Conservation (phyloP, 2,329 filamentous ascomycete species). For the Rutstroemia sydowiana region DNA sequence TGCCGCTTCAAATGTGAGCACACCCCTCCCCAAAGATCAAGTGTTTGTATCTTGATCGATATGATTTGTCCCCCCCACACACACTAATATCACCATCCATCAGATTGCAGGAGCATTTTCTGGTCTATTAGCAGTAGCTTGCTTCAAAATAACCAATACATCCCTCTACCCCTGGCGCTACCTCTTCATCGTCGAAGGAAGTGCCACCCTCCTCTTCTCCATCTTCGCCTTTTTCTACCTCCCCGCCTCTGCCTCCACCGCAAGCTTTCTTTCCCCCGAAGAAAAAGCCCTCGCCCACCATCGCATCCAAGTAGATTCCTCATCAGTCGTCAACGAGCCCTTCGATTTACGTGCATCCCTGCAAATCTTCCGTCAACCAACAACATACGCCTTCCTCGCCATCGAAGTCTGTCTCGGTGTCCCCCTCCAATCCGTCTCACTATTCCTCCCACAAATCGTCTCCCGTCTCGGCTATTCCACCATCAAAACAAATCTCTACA, state of each 20-base stretch:
- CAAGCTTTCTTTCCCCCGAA: slow-evolving; percentile 26
- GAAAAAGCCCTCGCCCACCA: slow-evolving; percentile 31
- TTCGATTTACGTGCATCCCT: slow-evolving; percentile 45
- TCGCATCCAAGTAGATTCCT: slow-evolving; percentile 48
- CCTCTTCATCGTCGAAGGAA: slow-evolving; percentile 41
- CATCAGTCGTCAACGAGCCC: slow-evolving; percentile 48
- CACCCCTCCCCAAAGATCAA: too few species aligned
- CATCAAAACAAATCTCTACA: slow-evolving; percentile 68
- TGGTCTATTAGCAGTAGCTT: slow-evolving; percentile 26
- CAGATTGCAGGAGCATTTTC: slow-evolving; percentile 53
- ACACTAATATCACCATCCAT: neutral
- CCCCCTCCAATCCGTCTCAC: slow-evolving; percentile 46
- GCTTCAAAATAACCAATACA: slow-evolving; percentile 47
- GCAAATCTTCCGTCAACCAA: slow-evolving; percentile 42
- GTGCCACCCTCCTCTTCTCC: slow-evolving; percentile 19
- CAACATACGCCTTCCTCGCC: slow-evolving; percentile 37
- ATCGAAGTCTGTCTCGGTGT: slow-evolving; percentile 55
- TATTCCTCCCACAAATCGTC: slow-evolving; percentile 51
- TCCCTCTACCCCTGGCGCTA: slow-evolving; percentile 44
- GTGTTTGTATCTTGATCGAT: neutral
- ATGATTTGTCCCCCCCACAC: neutral
- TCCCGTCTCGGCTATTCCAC: slow-evolving; percentile 40
- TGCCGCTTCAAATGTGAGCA: slow-evolving; percentile 65
- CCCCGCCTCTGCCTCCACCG: slow-evolving; percentile 27
- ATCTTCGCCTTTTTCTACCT: slow-evolving; percentile 32